phyloP scores from a whole-genome alignment of 2,329 filamentous ascomycete species.

The Cladosporium sphaerospermum region DNA sequence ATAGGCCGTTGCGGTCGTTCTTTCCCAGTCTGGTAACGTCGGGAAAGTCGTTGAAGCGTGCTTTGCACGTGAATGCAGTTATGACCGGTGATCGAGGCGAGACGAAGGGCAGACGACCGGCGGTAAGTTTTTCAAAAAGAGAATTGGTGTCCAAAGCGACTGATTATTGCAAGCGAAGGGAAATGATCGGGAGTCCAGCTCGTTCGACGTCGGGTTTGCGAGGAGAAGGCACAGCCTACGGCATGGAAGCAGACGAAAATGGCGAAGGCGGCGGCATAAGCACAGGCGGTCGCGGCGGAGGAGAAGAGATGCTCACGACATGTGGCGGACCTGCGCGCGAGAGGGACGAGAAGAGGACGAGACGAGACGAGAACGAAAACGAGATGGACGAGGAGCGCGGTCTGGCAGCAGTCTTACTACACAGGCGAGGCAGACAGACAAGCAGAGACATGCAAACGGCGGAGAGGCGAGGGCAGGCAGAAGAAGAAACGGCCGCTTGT shows the following conservation, averaged over 20 bases:
- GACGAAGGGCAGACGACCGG: too few relatives aligned
- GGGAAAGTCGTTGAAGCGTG: not conserved
- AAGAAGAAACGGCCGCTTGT: conserved; percentile 6
- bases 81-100: too few relatives aligned
- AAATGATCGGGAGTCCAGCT: conserved; percentile 7
- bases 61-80: too few relatives aligned
- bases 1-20: not conserved
- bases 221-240: conserved; percentile 1
- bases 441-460: not conserved
- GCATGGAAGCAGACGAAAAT: conserved; percentile 1
- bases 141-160: not conserved
- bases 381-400: not conserved
- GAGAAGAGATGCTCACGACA: conserved; percentile 2
- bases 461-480: not conserved
- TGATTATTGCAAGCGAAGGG: not conserved
- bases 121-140: not conserved
- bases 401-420: too few relatives aligned
- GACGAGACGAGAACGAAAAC: not conserved
- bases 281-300: not conserved
- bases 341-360: not conserved
- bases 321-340: conserved; percentile 4
- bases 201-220: not conserved
- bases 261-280: not conserved
- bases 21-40: not conserved
- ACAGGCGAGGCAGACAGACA: not conserved